These are phyloP conservation scores for Neopestalotiopsis sp. DNA, from an alignment of 2,329 filamentous ascomycete species.

Conservation along the genomic window DNA sequence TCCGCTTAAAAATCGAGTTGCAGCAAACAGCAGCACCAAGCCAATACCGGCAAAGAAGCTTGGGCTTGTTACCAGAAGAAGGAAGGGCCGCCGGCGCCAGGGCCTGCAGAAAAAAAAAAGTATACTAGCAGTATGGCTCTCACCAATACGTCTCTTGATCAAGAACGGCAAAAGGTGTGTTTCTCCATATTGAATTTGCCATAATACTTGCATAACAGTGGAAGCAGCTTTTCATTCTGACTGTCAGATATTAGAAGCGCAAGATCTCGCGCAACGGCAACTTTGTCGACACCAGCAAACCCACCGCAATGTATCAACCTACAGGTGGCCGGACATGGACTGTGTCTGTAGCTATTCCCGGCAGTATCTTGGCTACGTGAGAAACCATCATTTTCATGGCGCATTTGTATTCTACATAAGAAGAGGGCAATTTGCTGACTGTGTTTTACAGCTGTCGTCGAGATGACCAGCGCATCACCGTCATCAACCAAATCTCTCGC, in stretches of 20 bases:
- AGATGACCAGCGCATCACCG: slow-evolving; percentile 75
- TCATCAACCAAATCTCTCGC: slow-evolving; percentile 78
- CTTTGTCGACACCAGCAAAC: slow-evolving; percentile 64
- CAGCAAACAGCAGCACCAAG: not conserved
- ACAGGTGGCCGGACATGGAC: slow-evolving; percentile 71
- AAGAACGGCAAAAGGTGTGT: slow-evolving; percentile 25
- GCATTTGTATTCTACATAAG: too few relatives aligned
- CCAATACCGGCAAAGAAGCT: not conserved
- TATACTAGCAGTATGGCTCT: not conserved
- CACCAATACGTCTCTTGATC: slow-evolving; percentile 11
- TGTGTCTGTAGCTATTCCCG: slow-evolving; percentile 77
- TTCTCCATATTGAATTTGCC: not conserved
- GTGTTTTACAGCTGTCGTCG: slow-evolving; percentile 63
- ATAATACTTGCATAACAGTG: not conserved
- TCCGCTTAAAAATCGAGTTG: slow-evolving; percentile 11
- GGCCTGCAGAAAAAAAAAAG: not conserved
- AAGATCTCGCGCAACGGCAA: slow-evolving; percentile 50
- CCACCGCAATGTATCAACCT: slow-evolving; percentile 71
- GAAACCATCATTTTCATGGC: slow-evolving; percentile 21
- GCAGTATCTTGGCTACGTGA: slow-evolving; percentile 78
- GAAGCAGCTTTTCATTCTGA: not conserved
- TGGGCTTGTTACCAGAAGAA: not conserved
- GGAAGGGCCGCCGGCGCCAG: not conserved
- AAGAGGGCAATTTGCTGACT: not conserved
- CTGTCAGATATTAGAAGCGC: slow-evolving; percentile 47